Evolutionary conservation across 2,329 filamentous ascomycete species (phyloP), one percentile per base, ranked within the genome.

Genomic region (Arthrobotrys conoides): DNA sequence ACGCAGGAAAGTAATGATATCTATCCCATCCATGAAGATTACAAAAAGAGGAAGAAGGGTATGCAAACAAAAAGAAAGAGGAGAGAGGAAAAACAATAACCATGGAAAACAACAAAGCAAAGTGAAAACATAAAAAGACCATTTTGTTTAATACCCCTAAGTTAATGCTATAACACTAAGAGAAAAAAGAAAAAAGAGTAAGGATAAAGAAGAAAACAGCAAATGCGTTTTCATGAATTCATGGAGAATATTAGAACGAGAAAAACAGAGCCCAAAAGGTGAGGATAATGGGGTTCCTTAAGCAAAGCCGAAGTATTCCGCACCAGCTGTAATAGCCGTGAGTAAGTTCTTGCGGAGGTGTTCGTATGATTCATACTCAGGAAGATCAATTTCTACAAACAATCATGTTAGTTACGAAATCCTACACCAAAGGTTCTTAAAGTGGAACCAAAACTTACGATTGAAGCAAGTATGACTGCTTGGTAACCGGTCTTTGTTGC

Each of bases 391-490:
- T 99, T 97, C 84, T 77, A 67, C 12, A 33, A 53, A 36, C 9
- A 10, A 12, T 36, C 18, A 48, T 16, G 38, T 27, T 30, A 66
- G 82, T 88, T 83, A 88, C 85, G 81, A 81, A 59, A 12, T 64
- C 14, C 8, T 68, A 70, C 71, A 61, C 48, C 18, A 24, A 30
- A 8, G 9, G 6, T 30, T 22, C n/a, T 61, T 9, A 46, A n/a
- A 64, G 16, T 14, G 55, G 18, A 44, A 30, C 27, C 3, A 30
- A 41, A 55, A 67, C 93, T 92, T 90, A 97, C 94, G 96, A 85
- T 99, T 99, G 87, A 99, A 99, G 88, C 96, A 99, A 80, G 96
- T 99, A 85, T 99, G 96, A 82, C 94, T 97, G 82, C 93, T 97
- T 71, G 96, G 96, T 81, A 99, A 88, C 81, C 96, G 92, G 83